These are phyloP conservation scores for Stagonosporopsis cucurbitacearum DNA, from an alignment of 2,329 filamentous ascomycete genomes.

Conservation along the genomic window DNA sequence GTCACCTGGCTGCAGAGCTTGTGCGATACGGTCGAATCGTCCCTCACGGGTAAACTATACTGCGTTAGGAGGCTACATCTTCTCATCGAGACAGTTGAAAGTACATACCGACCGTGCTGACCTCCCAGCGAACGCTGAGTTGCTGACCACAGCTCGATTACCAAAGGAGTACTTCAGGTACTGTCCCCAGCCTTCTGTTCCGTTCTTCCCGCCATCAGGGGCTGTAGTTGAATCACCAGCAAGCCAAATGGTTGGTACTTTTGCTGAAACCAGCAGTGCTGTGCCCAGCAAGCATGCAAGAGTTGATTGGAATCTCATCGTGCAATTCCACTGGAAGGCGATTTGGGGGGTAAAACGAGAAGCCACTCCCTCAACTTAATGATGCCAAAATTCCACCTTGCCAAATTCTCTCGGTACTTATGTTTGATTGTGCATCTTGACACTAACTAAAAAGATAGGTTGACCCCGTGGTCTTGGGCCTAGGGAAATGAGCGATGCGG, in stretches of 20 bases:
- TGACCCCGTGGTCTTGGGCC: neutral
- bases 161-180: constrained; percentile 61
- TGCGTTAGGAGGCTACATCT: neutral
- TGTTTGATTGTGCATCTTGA: constrained; percentile 4
- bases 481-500: constrained; percentile 4
- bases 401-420: constrained; percentile 11
- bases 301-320: constrained; percentile 1
- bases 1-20: constrained; percentile 61
- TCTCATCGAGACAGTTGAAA: rapidly evolving
- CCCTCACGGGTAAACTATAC: constrained; percentile 65
- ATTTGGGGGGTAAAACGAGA: neutral
- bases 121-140: constrained; percentile 68
- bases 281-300: constrained; percentile 4
- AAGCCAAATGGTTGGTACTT: constrained; percentile 43
- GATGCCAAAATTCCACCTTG: neutral
- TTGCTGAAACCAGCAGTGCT: neutral
- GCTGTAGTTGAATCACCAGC: constrained; percentile 68
- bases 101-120: constrained; percentile 62
- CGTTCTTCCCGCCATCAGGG: constrained; percentile 49
- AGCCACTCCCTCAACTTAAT: neutral
- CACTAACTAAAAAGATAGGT: neutral
- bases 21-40: constrained; percentile 63
- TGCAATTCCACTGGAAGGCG: no score
- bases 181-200: constrained; percentile 61
- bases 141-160: constrained; percentile 56